Base-by-base conservation (phyloP, 2,329 filamentous ascomycete genomes). In the Hortaea sp. region DNA sequence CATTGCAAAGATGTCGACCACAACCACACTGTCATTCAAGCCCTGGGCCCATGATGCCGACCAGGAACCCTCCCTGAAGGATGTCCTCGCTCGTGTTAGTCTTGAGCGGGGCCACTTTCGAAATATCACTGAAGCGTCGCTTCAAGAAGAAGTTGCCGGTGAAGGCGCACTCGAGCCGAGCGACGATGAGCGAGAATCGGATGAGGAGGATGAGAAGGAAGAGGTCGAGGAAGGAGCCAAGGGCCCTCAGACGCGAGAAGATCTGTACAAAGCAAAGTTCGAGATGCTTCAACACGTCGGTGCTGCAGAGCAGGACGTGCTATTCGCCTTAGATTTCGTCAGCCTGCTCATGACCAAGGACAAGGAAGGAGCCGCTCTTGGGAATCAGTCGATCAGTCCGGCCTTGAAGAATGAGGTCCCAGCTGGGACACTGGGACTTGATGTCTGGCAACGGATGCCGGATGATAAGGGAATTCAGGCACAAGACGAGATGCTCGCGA, bases 81-180 rank as follows among this genome's bases (percentile, higher is more conserved):
- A 84, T 41, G 83, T 90, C 55, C 88, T 95, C 55, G 71, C 76
- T 48, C 87, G 89, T 54, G 83, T 95, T 59, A 85, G 88, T 55
- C 66, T 71, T 39, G 82, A 94, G 58, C 82, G 85, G 49, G 87
- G 86, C 10, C 85, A 87, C 27, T 94, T 97, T 62, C 82, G 87
- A 49, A 75, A 82, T 56, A 74, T 97, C 53, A 86, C 81, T 42
- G 85, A 94, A 64, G 75, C 80, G 43, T 76, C 79, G 39, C 69
- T 97, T 34, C 76, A 75, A 42, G 77, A 82, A 32, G 82, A 92
- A 58, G 81, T 92, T 43, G 67, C 70, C 38, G 64, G 69, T 28
- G 64, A 71, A 29, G 67, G 70, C 41, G 53, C 46, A 5, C 53
- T 63, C 12, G 67, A 69, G 35, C 49, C 53, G 6, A 57, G 54